Evolutionary conservation across 768 basidiomycete genomes (phyloP).

Genomic region (Lentinula lateritia): DNA sequence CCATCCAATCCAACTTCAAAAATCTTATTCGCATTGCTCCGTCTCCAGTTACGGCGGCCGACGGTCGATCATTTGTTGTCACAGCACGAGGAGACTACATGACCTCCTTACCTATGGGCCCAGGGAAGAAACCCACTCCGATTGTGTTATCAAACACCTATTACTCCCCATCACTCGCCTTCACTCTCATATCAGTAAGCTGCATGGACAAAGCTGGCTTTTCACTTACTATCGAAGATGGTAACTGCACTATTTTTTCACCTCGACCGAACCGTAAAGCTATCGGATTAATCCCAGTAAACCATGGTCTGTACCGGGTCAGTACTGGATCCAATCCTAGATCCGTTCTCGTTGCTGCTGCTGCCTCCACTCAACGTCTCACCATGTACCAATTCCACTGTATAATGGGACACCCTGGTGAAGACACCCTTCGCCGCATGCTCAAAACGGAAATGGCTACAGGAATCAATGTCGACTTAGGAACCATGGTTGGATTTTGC

Average conservation of each 20-base stretch:
- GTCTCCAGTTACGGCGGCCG: conserved; percentile 20
- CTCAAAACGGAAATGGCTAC: conserved; percentile 13
- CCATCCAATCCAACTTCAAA: conserved; percentile 18
- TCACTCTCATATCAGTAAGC: conserved; percentile 22
- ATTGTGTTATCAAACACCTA: conserved; percentile 17
- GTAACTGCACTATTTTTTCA: conserved; percentile 8
- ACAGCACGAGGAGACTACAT: conserved; percentile 22
- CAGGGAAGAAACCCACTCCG: conserved; percentile 12
- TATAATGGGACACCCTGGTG: conserved; percentile 22
- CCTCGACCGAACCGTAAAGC: conserved; percentile 7
- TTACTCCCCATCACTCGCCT: conserved; percentile 21
- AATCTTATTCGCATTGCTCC: conserved; percentile 14
- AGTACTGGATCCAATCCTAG: not conserved
- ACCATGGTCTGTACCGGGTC: conserved; percentile 21
- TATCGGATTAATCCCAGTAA: conserved; percentile 17
- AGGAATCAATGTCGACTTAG: conserved; percentile 16
- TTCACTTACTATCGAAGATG: conserved; percentile 10
- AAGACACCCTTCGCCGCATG: conserved; percentile 11
- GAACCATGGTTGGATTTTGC: conserved; percentile 14
- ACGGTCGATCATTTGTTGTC: conserved; percentile 21
- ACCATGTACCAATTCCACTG: conserved; percentile 19
- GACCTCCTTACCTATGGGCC: conserved; percentile 19
- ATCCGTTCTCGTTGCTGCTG: not conserved
- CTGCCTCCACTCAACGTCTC: not conserved
- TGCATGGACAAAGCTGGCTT: conserved; percentile 14